phyloP scores from a whole-genome alignment of 2,329 filamentous ascomycete genomes.

The Pseudogymnoascus sp. region DNA sequence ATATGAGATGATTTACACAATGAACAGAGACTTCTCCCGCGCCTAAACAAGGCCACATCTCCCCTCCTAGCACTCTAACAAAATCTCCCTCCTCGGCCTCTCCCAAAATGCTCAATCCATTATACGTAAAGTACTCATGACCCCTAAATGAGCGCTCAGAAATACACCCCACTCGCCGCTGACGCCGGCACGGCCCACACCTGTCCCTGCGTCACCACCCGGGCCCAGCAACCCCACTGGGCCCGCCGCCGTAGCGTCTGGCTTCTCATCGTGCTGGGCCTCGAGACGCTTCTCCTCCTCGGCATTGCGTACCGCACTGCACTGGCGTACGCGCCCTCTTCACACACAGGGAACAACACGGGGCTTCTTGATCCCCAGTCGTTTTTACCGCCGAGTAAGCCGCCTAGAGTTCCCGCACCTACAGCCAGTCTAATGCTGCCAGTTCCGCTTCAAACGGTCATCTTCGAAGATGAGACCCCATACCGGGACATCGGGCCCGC shows the following conservation, averaged over 20 bases:
- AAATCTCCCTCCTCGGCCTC: background rate
- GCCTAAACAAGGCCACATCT: slow-evolving; percentile 2
- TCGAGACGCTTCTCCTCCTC: slow-evolving; percentile 5
- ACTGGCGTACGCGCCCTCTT: background rate
- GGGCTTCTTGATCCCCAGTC: background rate
- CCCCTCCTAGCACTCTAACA: background rate
- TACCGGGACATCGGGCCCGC: slow-evolving; percentile 20
- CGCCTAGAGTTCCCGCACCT: no score
- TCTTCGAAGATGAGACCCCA: slow-evolving; percentile 22
- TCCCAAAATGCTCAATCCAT: background rate
- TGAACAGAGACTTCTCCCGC: background rate
- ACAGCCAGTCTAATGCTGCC: background rate
- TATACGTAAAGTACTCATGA: background rate
- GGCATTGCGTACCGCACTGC: background rate
- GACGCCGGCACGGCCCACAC: background rate
- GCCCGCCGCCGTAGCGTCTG: background rate
- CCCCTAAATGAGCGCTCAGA: background rate
- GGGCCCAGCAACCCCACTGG: background rate
- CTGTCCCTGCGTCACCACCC: background rate
- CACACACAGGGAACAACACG: background rate
- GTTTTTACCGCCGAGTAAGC: background rate
- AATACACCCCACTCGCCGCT: background rate
- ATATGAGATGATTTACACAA: background rate
- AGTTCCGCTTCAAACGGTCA: slow-evolving; percentile 16
- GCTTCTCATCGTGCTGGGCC: background rate